Evolutionary conservation across 1,284 basidiomycete genomes (phyloP).

Genomic region (Fomitopsis schrenkii): DNA sequence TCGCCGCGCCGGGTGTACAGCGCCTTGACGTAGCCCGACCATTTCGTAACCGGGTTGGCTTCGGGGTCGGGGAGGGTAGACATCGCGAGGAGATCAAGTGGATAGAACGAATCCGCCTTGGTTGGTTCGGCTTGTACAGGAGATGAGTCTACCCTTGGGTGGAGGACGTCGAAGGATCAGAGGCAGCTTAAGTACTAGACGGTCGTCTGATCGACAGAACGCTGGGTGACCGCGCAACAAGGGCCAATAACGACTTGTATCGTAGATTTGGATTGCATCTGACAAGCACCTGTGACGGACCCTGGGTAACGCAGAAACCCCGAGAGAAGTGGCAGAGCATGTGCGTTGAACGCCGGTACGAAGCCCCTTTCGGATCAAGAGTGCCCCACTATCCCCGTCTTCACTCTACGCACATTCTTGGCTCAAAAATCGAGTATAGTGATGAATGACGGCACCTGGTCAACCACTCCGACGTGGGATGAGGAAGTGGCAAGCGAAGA

Average conservation of each 20-base stretch:
- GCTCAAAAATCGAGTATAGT: not conserved
- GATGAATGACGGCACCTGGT: no score
- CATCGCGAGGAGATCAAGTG: not conserved
- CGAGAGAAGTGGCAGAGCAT: not conserved
- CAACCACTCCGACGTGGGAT: no score
- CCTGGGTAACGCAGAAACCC: not conserved
- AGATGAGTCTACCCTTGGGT: not conserved
- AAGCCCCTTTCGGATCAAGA: not conserved
- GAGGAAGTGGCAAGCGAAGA: no score
- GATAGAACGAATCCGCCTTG: no score
- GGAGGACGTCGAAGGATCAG: not conserved
- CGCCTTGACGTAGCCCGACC: slow-evolving; percentile 27
- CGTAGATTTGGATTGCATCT: not conserved
- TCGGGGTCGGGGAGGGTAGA: not conserved
- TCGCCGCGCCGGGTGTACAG: slow-evolving; percentile 19
- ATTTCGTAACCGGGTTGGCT: slow-evolving; percentile 8
- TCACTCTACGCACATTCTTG: no score
- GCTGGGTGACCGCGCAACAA: not conserved
- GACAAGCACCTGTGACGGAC: not conserved
- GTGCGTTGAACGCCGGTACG: not conserved
- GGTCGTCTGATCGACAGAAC: not conserved
- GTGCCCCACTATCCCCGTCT: not conserved
- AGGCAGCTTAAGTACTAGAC: not conserved
- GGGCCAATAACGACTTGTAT: not conserved
- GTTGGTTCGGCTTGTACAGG: not conserved